Evolutionary conservation across 2,329 filamentous ascomycete genomes (phyloP), one percentile per base, ranked within the genome.

Genomic region (Fusarium humuli): DNA sequence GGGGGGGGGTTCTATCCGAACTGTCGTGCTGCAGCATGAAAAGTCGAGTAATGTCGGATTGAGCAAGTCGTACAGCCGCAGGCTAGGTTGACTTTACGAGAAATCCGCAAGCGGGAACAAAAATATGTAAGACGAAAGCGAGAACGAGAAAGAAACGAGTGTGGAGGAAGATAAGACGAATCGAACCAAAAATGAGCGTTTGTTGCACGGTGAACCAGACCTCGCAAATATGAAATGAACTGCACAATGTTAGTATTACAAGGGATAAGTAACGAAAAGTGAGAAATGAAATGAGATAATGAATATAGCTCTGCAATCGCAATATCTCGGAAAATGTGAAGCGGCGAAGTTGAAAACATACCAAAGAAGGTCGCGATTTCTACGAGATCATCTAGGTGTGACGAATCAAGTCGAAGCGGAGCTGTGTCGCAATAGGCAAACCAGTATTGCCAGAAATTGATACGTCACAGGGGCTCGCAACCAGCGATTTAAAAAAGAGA

Each of bases 171-270:
- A 70, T 57, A 65, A 68, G 34, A 64, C 65, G 66, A 60, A 69
- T 49, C 53, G 47, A 63, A 63, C 54, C 66, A 67, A 71, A 59
- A 68, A 61, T 57, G 59, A 70, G 57, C 57, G 27, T 57, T 59
- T 69, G 61, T 66, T 73, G 58, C 67, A 75, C 71, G 64, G 64
- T 75, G 55, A 71, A 66, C 73, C 71, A 72, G 70, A 69, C 73
- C 67, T 73, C 61, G 71, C 67, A 61, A 68, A 71, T 58, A 44
- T 67, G 53, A 73, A 65, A 60, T 52, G 54, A 57, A 56, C 68
- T 75, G 53, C 53, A 56, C 48, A 70, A 57, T 63, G 55, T 73
- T 59, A 75, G 69, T 65, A 52, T 58, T 56, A 69, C 47, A 65
- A 61, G 47, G 55, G 46, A 69, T 47, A 61, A 54, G 46, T 45